phyloP scores from a whole-genome alignment of 495 filamentous ascomycete species.

The Penicillium salamii region DNA sequence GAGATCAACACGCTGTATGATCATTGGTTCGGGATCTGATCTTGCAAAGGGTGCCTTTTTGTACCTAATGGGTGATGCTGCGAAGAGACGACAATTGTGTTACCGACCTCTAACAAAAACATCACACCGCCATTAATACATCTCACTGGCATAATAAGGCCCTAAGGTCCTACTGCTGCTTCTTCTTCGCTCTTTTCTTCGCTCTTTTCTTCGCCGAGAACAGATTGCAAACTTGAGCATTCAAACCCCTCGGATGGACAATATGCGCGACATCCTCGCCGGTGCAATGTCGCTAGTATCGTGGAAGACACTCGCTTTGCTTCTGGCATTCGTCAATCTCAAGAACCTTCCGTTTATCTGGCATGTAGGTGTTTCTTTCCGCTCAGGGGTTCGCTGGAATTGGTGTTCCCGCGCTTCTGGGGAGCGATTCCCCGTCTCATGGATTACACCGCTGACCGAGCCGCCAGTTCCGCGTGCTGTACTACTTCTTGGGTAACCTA shows the following conservation, averaged over 20 bases:
- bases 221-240: no score
- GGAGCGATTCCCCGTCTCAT: background rate
- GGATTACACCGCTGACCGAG: constrained; percentile 16
- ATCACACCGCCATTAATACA: no score
- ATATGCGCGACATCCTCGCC: constrained; percentile 22
- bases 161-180: no score
- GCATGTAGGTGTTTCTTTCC: constrained; percentile 52
- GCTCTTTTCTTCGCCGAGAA: background rate
- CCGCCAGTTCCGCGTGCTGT: constrained; percentile 47
- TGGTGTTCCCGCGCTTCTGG: background rate
- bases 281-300: constrained; percentile 28
- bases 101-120: no score
- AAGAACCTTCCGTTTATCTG: constrained; percentile 61
- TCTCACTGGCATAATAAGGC: no score
- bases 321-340: constrained; percentile 56
- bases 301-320: constrained; percentile 53
- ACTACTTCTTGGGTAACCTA: constrained; percentile 49
- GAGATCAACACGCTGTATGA: no score
- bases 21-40: no score
- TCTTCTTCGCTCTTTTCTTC: background rate
- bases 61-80: no score
- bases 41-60: no score
- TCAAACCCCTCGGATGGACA: constrained; percentile 14
- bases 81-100: no score
- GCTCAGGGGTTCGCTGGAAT: background rate